These are phyloP conservation scores for Hygrophila difformis DNA, from an alignment of 257 asterid species.

Conservation along the genomic window DNA sequence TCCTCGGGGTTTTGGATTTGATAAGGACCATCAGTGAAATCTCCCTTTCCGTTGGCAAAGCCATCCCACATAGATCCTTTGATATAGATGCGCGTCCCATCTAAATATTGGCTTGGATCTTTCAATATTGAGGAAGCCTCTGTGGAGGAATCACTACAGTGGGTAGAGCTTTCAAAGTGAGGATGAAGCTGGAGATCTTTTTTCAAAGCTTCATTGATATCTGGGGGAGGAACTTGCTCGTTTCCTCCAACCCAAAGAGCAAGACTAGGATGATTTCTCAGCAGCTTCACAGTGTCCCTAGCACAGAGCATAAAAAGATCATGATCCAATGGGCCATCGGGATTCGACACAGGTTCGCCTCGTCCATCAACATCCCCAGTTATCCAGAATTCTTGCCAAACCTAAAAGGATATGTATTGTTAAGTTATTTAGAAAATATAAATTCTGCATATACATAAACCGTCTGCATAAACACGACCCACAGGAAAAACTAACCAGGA, in stretches of 20 bases:
- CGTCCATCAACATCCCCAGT: slow-evolving; percentile 95
- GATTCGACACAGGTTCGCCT: slow-evolving; percentile 84
- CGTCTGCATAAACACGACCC: neutral
- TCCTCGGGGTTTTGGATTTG: slow-evolving; percentile 87
- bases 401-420: slow-evolving; percentile 38
- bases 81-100: slow-evolving; percentile 77
- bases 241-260: slow-evolving; percentile 99
- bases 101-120: slow-evolving; percentile 87
- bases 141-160: slow-evolving; percentile 12
- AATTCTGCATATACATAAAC: too few relatives aligned
- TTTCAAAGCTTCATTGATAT: slow-evolving; percentile 65
- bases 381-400: slow-evolving; percentile 99
- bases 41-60: slow-evolving; percentile 90
- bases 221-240: slow-evolving; percentile 92
- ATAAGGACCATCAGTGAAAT: slow-evolving; percentile 87
- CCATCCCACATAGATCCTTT: slow-evolving; percentile 99
- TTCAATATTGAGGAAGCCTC: slow-evolving; percentile 17
- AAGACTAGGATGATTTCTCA: slow-evolving; percentile 94
- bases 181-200: slow-evolving; percentile 74
- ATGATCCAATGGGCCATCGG: slow-evolving; percentile 90
- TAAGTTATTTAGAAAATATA: too few relatives aligned
- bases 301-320: slow-evolving; percentile 87
- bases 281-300: slow-evolving; percentile 82
- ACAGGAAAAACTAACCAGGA: slow-evolving; percentile 43
- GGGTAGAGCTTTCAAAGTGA: slow-evolving; percentile 23